Percentiles rank a stretch among this genome's conserved stretches.
phyloP scores from a whole-genome alignment of 2,329 filamentous ascomycete genomes.

The Fusarium oxysporum region DNA sequence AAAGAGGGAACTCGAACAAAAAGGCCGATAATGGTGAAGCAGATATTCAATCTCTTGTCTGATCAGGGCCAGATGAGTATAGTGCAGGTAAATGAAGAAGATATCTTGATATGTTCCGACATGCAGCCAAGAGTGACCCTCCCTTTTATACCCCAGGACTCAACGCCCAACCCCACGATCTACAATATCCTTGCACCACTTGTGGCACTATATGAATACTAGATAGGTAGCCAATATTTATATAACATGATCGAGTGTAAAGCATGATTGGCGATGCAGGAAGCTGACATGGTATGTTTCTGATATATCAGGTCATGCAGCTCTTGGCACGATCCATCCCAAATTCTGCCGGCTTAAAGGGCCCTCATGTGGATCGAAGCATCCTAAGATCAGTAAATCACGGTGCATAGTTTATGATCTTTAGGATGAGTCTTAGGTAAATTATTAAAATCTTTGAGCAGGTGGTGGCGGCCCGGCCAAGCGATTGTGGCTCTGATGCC shows the following conservation, averaged over 20 bases:
- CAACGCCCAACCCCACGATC: constrained; percentile 3
- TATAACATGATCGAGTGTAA: not conserved
- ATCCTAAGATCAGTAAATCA: not conserved
- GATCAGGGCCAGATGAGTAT: no score
- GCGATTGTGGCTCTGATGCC: not conserved
- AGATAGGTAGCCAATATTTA: not conserved
- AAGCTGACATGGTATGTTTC: constrained; percentile 10
- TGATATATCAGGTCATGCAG: constrained; percentile 24
- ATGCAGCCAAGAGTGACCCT: not conserved
- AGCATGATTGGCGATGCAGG: not conserved
- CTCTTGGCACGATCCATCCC: constrained; percentile 32
- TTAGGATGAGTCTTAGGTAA: constrained; percentile 1
- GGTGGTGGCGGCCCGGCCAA: not conserved
- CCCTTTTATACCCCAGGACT: constrained; percentile 18
- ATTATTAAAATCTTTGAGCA: not conserved
- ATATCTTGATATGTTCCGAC: not conserved
- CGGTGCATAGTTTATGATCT: not conserved
- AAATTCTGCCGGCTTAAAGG: not conserved
- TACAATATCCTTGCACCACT: constrained; percentile 10
- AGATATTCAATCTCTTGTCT: no score
- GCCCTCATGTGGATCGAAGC: not conserved
- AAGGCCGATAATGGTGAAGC: not conserved
- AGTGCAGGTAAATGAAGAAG: not conserved
- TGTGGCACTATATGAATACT: not conserved
- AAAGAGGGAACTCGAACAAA: not conserved